Conservation (phyloP, 2,329 filamentous ascomycete genomes). For the Plenodomus tracheiphilus region DNA sequence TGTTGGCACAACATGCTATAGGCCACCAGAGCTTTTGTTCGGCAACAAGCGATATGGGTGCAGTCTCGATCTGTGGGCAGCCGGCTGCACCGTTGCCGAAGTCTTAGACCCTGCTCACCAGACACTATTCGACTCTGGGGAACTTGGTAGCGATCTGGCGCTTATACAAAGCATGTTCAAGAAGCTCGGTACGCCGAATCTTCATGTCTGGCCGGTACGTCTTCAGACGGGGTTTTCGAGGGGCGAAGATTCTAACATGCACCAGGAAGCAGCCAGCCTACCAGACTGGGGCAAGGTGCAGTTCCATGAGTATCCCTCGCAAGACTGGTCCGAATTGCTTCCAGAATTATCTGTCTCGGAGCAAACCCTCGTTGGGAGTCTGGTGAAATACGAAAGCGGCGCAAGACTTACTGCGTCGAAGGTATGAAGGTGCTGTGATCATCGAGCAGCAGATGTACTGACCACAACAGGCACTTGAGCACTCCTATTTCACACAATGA, state of each 20-base stretch:
- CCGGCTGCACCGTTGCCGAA: conserved; percentile 83
- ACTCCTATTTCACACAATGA: conserved; percentile 32
- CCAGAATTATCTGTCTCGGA: conserved; percentile 61
- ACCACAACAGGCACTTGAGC: conserved; percentile 29
- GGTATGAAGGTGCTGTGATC: conserved; percentile 47
- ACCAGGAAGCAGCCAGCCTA: conserved; percentile 65
- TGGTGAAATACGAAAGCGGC: conserved; percentile 74
- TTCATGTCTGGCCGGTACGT: conserved; percentile 77
- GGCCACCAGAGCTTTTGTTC: conserved; percentile 88
- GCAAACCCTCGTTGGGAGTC: conserved; percentile 65
- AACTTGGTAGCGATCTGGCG: conserved; percentile 88
- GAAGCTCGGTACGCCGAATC: conserved; percentile 82
- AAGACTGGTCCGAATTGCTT: conserved; percentile 71
- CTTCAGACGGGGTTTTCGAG: not conserved
- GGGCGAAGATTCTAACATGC: not conserved
- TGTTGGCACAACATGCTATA: conserved; percentile 89
- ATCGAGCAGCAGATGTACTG: not conserved
- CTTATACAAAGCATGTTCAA: conserved; percentile 92
- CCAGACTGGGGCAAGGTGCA: conserved; percentile 86
- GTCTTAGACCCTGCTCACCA: conserved; percentile 59
- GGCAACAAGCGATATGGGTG: conserved; percentile 73
- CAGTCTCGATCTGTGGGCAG: conserved; percentile 85
- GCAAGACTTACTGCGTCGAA: conserved; percentile 68
- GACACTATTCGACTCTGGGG: conserved; percentile 82
- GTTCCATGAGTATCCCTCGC: conserved; percentile 73